phyloP scores from a whole-genome alignment of 352 stramenopile species.

The Phytophthora lateralis region DNA sequence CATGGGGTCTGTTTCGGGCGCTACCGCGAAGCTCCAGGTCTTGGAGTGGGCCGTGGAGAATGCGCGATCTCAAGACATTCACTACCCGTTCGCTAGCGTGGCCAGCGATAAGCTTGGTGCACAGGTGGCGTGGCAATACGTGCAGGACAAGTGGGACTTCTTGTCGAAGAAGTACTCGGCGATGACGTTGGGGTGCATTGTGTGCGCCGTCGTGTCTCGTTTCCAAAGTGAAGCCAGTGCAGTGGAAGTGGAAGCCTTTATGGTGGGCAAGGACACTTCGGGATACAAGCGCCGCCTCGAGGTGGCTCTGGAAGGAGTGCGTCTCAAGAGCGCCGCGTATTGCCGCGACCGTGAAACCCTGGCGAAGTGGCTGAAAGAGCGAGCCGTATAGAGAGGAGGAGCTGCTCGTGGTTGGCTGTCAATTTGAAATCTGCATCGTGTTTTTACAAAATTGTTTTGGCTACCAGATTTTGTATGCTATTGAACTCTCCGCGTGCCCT shows the following conservation, averaged over 20 bases:
- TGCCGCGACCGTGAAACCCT: constrained; percentile 58
- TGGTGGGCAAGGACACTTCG: constrained; percentile 58
- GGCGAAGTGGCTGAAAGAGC: constrained; percentile 60
- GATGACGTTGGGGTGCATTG: constrained; percentile 52
- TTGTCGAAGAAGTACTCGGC: constrained; percentile 65
- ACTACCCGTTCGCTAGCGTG: constrained; percentile 57
- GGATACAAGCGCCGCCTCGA: constrained; percentile 63
- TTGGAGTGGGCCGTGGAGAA: constrained; percentile 78
- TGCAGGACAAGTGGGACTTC: constrained; percentile 68
- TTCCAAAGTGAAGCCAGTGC: constrained; percentile 62
- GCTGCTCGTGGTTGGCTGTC: not conserved
- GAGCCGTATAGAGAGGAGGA: constrained; percentile 16
- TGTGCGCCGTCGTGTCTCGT: constrained; percentile 41
- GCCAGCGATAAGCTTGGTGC: constrained; percentile 49
- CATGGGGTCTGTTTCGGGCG: constrained; percentile 55
- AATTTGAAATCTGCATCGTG: not conserved
- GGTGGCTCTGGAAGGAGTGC: constrained; percentile 60
- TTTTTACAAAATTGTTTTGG: not conserved
- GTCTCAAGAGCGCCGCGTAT: constrained; percentile 55
- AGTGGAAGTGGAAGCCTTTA: constrained; percentile 60
- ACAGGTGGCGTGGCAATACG: constrained; percentile 68
- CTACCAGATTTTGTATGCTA: not conserved
- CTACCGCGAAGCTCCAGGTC: constrained; percentile 53
- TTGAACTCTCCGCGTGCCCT: constrained; percentile 14
- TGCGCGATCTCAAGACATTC: constrained; percentile 73